Percentiles rank a stretch among this genome's conserved stretches.
phyloP scores from a whole-genome alignment of 2,329 filamentous ascomycete genomes.

The Phialocephala subalpina region DNA sequence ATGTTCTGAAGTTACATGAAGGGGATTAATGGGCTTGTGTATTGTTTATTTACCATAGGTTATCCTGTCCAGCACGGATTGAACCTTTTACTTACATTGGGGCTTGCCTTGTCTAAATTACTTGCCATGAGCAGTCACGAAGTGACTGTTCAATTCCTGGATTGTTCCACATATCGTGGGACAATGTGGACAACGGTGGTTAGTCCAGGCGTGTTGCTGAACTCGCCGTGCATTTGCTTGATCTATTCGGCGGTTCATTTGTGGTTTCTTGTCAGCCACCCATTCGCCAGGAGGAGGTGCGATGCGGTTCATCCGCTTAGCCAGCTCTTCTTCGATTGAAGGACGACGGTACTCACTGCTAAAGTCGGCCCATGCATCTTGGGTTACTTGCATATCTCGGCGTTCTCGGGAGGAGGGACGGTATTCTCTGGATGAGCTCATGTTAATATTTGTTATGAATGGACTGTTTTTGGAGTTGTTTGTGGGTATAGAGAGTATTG shows the following conservation, averaged over 20 bases:
- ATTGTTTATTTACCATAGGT: neutral
- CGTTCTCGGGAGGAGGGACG: neutral
- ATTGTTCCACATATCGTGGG: neutral
- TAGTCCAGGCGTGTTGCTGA: neutral
- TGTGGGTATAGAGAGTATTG: neutral
- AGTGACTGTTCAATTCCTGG: neutral
- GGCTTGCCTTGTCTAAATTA: neutral
- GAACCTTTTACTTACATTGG: neutral
- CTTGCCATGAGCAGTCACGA: neutral
- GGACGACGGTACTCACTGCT: neutral
- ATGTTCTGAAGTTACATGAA: neutral
- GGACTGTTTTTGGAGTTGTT: neutral
- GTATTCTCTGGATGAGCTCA: constrained; percentile 1
- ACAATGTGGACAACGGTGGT: constrained; percentile 1
- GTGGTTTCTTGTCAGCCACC: neutral
- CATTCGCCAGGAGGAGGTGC: neutral
- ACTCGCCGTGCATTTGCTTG: neutral
- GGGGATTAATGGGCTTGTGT: too few relatives aligned
- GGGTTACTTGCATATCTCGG: neutral
- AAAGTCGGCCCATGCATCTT: neutral
- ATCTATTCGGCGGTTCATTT: too few relatives aligned
- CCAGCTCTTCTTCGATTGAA: neutral
- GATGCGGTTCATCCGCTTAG: neutral
- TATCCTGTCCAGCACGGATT: neutral
- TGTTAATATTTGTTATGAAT: neutral